Evolutionary conservation across 1,284 basidiomycete genomes (phyloP), one percentile per base, ranked within the genome.

Genomic region (Moesziomyces sp.): DNA sequence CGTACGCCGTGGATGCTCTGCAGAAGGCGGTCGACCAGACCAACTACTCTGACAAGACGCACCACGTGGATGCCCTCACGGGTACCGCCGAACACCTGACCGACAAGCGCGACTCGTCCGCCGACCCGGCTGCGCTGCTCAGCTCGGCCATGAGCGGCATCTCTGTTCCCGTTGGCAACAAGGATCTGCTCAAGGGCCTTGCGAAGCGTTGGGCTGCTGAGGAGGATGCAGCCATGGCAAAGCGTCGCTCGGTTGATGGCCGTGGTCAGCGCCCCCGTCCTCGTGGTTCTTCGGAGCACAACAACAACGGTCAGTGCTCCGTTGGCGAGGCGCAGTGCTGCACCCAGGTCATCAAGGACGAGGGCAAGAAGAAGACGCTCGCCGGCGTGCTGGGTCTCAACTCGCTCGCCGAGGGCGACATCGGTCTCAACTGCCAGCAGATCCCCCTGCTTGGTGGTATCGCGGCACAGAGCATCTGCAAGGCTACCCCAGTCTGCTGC

Each of bases 261-360:
- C 55, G 52, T 40, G 74, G 74, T 35, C 65, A 71, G 42, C 64
- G 72, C 5, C 71, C 74, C 7, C 60, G 63, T 9, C 64, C 64
- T 7, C 66, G 64, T 26, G 19, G 14, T 2, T 14, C 49, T 46
- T 50, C 56, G 30, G 63, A 72, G 52, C 47, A 63, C 58, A 72
- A 72, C 69, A 68, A 69, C 71, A 67, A 74, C 61, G 73, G 73
- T 16, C 60, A 75, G 48, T 78, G 76, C 74, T 67, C 62, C 33
- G 58, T 67, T 30, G 76, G 76, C 40, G 43, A 46, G 5, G 74
- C 65, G 5, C 56, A 73, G 43, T 78, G 74, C 74, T 78, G 76
- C 50, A 58, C 49, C 59, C 70, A 76, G 57, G 58, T 65, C 45
- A 65, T 78, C 66, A 51, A 60, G n/a, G 70, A 75, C 46, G 62